Conservation (phyloP, 768 basidiomycete species). For the Rhizopogon sp. region DNA sequence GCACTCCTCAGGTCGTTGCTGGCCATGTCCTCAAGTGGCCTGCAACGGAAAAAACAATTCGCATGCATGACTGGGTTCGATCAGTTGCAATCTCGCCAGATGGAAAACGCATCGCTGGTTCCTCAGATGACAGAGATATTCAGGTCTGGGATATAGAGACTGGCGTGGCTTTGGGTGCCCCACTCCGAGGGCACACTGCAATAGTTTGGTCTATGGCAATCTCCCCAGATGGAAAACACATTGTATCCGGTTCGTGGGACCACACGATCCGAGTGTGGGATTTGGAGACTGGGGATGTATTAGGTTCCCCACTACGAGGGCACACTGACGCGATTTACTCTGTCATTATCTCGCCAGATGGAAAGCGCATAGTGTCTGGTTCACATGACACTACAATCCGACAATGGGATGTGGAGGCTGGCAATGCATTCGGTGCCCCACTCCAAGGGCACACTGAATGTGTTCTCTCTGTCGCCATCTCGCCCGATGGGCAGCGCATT, state of each 20-base stretch:
- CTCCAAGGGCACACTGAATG: slow-evolving; percentile 20
- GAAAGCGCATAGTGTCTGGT: slow-evolving; percentile 19
- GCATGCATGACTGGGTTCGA: no score
- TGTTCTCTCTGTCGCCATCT: slow-evolving; percentile 27
- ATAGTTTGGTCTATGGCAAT: not conserved
- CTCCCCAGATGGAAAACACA: not conserved
- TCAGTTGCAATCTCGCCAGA: slow-evolving; percentile 5
- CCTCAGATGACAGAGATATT: slow-evolving; percentile 1
- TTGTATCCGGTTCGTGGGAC: not conserved
- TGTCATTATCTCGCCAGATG: slow-evolving; percentile 7
- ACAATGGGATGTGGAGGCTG: slow-evolving; percentile 20
- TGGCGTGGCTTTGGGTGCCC: not conserved
- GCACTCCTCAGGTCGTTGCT: not conserved
- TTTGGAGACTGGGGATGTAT: slow-evolving; percentile 3
- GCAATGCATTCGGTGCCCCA: slow-evolving; percentile 17
- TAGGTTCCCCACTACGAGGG: slow-evolving; percentile 1
- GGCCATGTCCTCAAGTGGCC: not conserved
- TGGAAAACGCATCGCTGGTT: not conserved
- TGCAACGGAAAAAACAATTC: not conserved
- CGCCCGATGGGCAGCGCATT: slow-evolving; percentile 24
- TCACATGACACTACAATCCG: slow-evolving; percentile 25
- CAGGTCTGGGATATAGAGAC: slow-evolving; percentile 3
- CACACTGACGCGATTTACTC: not conserved
- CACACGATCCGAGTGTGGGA: slow-evolving; percentile 2
- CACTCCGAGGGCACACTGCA: not conserved